Evolutionary conservation across 257 asterid species (phyloP), one percentile per base, ranked within the genome.

Genomic region (Penstemon eatonii): DNA sequence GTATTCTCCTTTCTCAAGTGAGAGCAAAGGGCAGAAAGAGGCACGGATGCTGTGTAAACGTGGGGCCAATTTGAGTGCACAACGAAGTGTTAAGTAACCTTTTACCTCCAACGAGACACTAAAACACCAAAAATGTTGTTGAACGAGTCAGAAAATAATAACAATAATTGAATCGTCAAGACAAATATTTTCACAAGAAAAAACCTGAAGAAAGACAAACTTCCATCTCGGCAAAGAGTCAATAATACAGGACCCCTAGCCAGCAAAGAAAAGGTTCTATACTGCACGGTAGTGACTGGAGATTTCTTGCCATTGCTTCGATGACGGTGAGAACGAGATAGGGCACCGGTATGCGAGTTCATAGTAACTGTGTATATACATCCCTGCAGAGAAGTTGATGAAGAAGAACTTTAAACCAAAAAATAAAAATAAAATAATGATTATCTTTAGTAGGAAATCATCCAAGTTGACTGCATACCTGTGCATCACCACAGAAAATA

Each of bases 1-100:
- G 76, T 66, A 94, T 82, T 94, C 99, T 68, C 97, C 97, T 83
- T 94, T 94, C 88, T 91, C 96, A 51, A 94, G 97, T 70, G 99
- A 94, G 79, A 94, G 97, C 80, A 94, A 78, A 66, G 99, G 99
- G 80, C 99, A 94, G 75, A 94, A 94, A 47, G 99, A 87, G 62
- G 99, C 97, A 19, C 94, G 97, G 1, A 94, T 87, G 76, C 96
- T 89, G 68, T 94, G 87, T 49, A 89, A 71, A 43, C 99, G 87
- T 40, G 95, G 91, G 12, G 96, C 75, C 80, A 94, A 74, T 75
- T 94, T 89, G 52, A 91, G 95, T 8, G 97, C 84, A 70, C 97
- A 91, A 25, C 96, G 90, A 67, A 87, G 82, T 3, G 99, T 89
- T 82, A 94, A 78, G 81, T 89, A 91, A 56, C 97, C 99, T 80